Conservation (phyloP, 2,329 filamentous ascomycete genomes). For the Arthrobotrys entomopaga region DNA sequence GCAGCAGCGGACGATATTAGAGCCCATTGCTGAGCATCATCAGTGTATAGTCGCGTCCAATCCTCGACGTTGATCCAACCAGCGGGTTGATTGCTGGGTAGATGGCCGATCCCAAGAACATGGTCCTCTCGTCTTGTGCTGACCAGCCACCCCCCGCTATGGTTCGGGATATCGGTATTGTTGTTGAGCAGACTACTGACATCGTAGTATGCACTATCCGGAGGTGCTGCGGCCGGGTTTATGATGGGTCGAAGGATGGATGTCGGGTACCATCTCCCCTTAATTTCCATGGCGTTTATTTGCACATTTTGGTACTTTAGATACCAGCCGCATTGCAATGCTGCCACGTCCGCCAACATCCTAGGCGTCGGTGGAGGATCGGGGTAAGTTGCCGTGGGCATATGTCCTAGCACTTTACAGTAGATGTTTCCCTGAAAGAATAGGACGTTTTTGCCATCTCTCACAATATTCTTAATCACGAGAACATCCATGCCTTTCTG, state of each 20-base stretch:
- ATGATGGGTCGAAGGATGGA: constrained; percentile 43
- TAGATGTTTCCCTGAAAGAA: constrained; percentile 51
- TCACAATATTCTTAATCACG: constrained; percentile 46
- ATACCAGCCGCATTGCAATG: constrained; percentile 42
- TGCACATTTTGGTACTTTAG: constrained; percentile 53
- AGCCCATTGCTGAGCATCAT: constrained; percentile 34
- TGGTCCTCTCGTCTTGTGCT: constrained; percentile 36
- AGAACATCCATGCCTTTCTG: constrained; percentile 54
- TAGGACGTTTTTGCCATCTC: constrained; percentile 20
- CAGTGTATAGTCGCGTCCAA: constrained; percentile 45
- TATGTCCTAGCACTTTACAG: constrained; percentile 42
- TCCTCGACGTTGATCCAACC: constrained; percentile 52
- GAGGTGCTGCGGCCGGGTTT: constrained; percentile 40
- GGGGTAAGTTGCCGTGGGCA: constrained; percentile 21
- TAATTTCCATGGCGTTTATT: constrained; percentile 52
- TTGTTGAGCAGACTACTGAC: constrained; percentile 49
- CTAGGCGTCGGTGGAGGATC: constrained; percentile 46
- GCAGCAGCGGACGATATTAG: constrained; percentile 11
- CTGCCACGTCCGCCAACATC: constrained; percentile 45
- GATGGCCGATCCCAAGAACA: constrained; percentile 50
- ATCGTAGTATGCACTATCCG: constrained; percentile 50
- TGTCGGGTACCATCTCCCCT: constrained; percentile 52
- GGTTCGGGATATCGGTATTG: constrained; percentile 49
- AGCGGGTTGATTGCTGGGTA: constrained; percentile 38
- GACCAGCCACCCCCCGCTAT: constrained; percentile 45